Conservation (phyloP, 2,329 filamentous ascomycete species). For the Chaetomium olivaceum region DNA sequence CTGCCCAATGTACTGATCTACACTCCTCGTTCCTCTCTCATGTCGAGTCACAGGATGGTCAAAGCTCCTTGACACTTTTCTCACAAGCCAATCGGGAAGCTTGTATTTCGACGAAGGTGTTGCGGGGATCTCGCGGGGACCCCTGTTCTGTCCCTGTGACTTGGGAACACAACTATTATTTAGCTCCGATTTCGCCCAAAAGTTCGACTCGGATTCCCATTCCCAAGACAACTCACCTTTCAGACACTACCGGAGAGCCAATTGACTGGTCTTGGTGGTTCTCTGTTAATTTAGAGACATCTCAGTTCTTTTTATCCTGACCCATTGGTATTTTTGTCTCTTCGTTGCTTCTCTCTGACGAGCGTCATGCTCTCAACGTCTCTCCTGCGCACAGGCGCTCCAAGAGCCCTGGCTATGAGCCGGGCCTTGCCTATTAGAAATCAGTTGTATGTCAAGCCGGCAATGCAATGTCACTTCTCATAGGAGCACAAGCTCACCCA, state of each 20-base stretch:
- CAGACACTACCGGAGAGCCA: slow-evolving; percentile 17
- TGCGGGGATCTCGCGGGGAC: slow-evolving; percentile 31
- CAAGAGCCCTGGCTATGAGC: slow-evolving; percentile 34
- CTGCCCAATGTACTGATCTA: too few species aligned
- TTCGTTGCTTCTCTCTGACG: slow-evolving; percentile 7
- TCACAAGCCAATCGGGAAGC: slow-evolving; percentile 34
- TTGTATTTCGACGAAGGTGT: slow-evolving; percentile 32
- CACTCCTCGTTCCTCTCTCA: too few species aligned
- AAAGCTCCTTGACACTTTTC: slow-evolving; percentile 8
- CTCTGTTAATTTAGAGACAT: neutral
- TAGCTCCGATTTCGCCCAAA: slow-evolving; percentile 39
- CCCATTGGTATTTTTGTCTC: slow-evolving; percentile 24
- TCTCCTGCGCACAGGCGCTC: slow-evolving; percentile 32
- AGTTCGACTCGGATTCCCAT: slow-evolving; percentile 24
- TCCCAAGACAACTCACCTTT: slow-evolving; percentile 7
- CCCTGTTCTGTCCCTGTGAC: slow-evolving; percentile 34
- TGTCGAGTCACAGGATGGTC: neutral
- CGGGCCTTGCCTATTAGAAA: slow-evolving; percentile 32
- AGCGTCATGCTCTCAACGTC: slow-evolving; percentile 33
- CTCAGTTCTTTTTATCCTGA: neutral
- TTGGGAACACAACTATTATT: slow-evolving; percentile 29
- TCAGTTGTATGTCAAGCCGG: slow-evolving; percentile 27
- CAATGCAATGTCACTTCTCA: too few species aligned
- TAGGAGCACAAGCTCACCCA: slow-evolving; percentile 14
- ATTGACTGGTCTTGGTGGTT: slow-evolving; percentile 26